Conservation (phyloP, 257 asterid genomes). For the Solanum sitiens region DNA sequence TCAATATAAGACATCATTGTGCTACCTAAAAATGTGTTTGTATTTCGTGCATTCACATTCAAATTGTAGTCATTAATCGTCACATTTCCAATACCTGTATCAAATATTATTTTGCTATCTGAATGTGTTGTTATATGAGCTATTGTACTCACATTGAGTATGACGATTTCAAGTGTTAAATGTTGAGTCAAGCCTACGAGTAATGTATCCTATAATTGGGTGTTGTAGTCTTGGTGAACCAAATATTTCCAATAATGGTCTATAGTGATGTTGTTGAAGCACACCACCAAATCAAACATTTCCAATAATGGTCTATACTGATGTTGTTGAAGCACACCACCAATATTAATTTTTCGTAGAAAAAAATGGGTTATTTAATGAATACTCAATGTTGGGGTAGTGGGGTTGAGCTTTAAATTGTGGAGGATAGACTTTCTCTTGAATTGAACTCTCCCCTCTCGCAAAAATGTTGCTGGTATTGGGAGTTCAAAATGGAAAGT, state of each 20-base stretch:
- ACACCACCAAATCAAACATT: not conserved
- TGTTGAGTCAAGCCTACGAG: not conserved
- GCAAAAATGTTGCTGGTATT: not conserved
- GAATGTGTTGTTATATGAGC: too few relatives aligned
- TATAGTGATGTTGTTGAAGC: not conserved
- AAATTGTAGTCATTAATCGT: too few relatives aligned
- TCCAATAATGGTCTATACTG: not conserved
- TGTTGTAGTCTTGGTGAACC: not conserved
- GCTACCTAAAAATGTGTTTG: too few relatives aligned
- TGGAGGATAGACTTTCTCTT: not conserved
- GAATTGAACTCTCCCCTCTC: not conserved
- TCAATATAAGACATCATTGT: too few relatives aligned
- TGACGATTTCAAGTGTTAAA: not conserved
- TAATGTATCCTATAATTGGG: not conserved
- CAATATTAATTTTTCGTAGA: not conserved
- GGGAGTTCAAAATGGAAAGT: not conserved
- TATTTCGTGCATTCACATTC: too few relatives aligned
- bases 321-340: not conserved
- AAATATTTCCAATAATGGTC: not conserved
- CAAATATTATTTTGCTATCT: too few relatives aligned
- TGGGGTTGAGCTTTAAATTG: not conserved
- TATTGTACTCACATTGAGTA: not conserved
- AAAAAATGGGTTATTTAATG: not conserved
- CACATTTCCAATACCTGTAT: too few relatives aligned
- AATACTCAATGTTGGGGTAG: not conserved